A percentile compares a stretch with the other conserved stretches of the same genome.
Conservation (phyloP, 2,329 filamentous ascomycete species). For the Arthroderma uncinatum region DNA sequence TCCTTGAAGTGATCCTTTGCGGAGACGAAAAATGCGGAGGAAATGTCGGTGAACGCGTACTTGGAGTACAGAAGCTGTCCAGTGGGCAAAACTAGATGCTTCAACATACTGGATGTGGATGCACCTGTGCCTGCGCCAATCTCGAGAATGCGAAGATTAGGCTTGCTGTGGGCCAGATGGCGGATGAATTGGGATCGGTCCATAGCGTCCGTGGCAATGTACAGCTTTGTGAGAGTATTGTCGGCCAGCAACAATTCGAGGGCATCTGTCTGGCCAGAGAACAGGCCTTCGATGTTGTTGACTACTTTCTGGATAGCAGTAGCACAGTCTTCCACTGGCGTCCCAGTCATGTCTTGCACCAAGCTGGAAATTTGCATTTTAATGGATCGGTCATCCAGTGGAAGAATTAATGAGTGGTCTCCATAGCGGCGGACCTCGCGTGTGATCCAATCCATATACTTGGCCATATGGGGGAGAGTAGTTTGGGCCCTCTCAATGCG, state of each 20-base stretch:
- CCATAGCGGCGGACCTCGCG: not conserved
- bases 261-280: not conserved
- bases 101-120: not conserved
- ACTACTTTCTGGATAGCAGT: not conserved
- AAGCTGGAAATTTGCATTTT: not conserved
- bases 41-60: constrained; percentile 11
- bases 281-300: not conserved
- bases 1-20: not conserved
- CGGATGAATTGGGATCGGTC: not conserved
- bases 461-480: not conserved
- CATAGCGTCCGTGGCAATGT: not conserved
- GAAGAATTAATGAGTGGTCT: too few relatives aligned
- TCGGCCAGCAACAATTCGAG: not conserved
- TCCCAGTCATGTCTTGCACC: not conserved
- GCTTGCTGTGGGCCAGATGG: constrained; percentile 10
- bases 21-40: not conserved
- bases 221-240: not conserved
- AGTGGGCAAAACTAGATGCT: not conserved
- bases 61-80: not conserved
- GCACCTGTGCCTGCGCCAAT: constrained; percentile 15
- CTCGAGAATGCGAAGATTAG: constrained; percentile 13
- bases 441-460: not conserved
- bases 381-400: not conserved
- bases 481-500: not conserved
- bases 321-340: not conserved